A percentile compares a stretch with the other conserved stretches of the same genome.
phyloP scores from a whole-genome alignment of 331 rosid species.

The Ulmus americana region DNA sequence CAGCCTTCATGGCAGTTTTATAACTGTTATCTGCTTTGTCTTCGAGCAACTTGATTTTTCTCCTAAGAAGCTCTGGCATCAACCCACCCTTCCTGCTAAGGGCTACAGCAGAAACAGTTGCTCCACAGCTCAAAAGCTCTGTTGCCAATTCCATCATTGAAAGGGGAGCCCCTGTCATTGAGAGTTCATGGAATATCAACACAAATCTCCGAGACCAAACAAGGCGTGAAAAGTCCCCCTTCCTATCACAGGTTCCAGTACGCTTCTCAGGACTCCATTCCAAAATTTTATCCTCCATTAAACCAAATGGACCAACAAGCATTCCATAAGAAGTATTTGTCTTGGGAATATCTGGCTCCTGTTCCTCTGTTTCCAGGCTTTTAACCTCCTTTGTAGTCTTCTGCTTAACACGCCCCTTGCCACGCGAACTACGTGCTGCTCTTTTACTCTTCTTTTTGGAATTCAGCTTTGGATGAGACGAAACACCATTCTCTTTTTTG shows the following conservation, averaged over 20 bases:
- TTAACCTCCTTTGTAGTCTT: constrained; percentile 34
- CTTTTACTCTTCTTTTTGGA: constrained; percentile 48
- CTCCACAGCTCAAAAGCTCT: constrained; percentile 80
- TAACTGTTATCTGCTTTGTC: constrained; percentile 68
- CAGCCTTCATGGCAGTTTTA: constrained; percentile 71
- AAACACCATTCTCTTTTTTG: constrained; percentile 31
- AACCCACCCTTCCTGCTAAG: constrained; percentile 86
- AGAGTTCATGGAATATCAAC: constrained; percentile 72
- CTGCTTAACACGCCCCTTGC: constrained; percentile 41
- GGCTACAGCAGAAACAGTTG: constrained; percentile 69
- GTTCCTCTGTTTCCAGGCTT: constrained; percentile 34
- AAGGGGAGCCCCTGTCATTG: constrained; percentile 85
- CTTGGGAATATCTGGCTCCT: constrained; percentile 48
- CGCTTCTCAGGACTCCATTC: constrained; percentile 65
- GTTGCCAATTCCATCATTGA: constrained; percentile 86
- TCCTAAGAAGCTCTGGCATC: constrained; percentile 70
- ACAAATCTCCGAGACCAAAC: constrained; percentile 74
- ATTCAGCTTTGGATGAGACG: constrained; percentile 29
- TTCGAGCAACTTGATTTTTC: constrained; percentile 71
- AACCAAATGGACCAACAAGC: constrained; percentile 83
- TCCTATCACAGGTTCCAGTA: constrained; percentile 60
- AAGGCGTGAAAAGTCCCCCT: constrained; percentile 57
- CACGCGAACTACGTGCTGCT: constrained; percentile 28
- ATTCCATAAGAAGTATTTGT: constrained; percentile 57
- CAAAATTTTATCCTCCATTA: constrained; percentile 54